Conservation (phyloP, 1,284 basidiomycete species). For the Fomes fomentarius region DNA sequence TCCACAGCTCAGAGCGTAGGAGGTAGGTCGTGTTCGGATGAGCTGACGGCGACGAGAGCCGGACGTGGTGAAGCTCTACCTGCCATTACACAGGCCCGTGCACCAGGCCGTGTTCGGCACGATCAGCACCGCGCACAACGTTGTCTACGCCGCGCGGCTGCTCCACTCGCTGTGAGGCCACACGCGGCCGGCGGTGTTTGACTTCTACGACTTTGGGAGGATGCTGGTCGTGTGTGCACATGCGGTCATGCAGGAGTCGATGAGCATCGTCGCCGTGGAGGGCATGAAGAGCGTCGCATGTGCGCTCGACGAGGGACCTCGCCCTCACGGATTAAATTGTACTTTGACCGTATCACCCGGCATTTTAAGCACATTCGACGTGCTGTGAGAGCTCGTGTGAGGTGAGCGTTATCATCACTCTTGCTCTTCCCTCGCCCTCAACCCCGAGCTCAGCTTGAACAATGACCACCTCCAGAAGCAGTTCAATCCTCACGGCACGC, state of each 20-base stretch:
- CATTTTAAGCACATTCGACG: too few relatives aligned
- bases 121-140: slow-evolving; percentile 61
- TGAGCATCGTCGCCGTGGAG: slow-evolving; percentile 47
- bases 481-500: too few relatives aligned
- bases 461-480: too few relatives aligned
- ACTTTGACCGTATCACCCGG: too few relatives aligned
- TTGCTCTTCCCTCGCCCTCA: too few relatives aligned
- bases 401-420: too few relatives aligned
- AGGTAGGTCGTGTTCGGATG: too few relatives aligned
- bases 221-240: slow-evolving; percentile 63
- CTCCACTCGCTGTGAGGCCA: slow-evolving; percentile 45
- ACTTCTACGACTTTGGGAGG: slow-evolving; percentile 62
- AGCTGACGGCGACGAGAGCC: too few relatives aligned
- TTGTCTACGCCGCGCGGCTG: slow-evolving; percentile 52
- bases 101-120: slow-evolving; percentile 58
- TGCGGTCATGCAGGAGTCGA: slow-evolving; percentile 55
- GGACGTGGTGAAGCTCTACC: slow-evolving; percentile 65
- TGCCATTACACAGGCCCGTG: slow-evolving; percentile 54
- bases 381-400: too few relatives aligned
- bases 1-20: too few relatives aligned
- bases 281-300: slow-evolving; percentile 51
- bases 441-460: too few relatives aligned
- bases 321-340: too few relatives aligned
- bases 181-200: slow-evolving; percentile 48
- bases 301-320: slow-evolving; percentile 54